These are phyloP conservation scores for Prunus salicina DNA, from an alignment of 306 rosid genomes.

Conservation along the genomic window DNA sequence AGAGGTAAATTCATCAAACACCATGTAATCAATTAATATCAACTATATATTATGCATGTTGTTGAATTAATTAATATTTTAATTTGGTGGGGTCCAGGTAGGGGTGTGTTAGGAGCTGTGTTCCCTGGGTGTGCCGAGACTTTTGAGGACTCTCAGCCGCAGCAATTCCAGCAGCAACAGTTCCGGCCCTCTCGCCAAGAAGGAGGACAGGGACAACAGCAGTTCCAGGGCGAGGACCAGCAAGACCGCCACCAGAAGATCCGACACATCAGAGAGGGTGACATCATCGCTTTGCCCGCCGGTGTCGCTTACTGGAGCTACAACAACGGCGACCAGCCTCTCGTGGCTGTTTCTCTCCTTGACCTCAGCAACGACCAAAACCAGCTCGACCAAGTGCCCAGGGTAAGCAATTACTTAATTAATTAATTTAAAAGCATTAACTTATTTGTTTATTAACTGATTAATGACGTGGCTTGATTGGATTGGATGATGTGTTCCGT, in stretches of 20 bases:
- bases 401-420: conserved; percentile 26
- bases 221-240: neutral
- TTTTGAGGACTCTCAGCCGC: conserved; percentile 28
- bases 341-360: conserved; percentile 41
- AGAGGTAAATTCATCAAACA: conserved; percentile 18
- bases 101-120: conserved; percentile 26
- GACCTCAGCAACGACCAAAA: conserved; percentile 38
- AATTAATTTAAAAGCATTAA: too few species aligned
- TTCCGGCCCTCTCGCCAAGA: neutral
- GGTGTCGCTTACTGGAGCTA: conserved; percentile 42
- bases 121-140: conserved; percentile 49
- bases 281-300: conserved; percentile 36
- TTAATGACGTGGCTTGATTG: too few species aligned
- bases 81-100: conserved; percentile 3
- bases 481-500: too few species aligned
- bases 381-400: conserved; percentile 59
- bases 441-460: too few species aligned
- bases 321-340: conserved; percentile 25
- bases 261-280: conserved; percentile 19
- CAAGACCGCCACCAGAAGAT: neutral
- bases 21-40: too few species aligned
- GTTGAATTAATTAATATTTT: neutral
- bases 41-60: too few species aligned
- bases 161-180: neutral
- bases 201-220: neutral